Conservation (phyloP, 208 protist genomes). For the Naegleria fowleri region DNA sequence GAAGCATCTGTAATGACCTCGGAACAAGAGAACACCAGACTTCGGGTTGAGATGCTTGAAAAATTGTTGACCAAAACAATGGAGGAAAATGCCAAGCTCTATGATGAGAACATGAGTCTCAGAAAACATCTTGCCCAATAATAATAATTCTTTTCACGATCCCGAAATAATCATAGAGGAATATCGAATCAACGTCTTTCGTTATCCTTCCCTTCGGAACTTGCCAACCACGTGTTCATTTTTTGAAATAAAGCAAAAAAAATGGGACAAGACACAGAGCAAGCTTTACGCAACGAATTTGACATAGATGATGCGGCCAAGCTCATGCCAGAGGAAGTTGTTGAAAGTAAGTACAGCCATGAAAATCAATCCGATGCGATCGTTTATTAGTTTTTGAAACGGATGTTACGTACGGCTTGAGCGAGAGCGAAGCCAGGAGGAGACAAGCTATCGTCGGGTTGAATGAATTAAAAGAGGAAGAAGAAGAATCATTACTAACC, state of each 20-base stretch:
- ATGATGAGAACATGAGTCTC: not conserved
- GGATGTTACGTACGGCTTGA: not conserved
- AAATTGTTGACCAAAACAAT: not conserved
- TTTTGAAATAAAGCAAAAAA: not conserved
- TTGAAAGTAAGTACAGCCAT: not conserved
- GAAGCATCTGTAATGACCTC: not conserved
- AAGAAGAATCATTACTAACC: not conserved
- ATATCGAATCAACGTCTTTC: not conserved
- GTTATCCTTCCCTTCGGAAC: not conserved
- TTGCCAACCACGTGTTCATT: not conserved
- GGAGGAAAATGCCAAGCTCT: not conserved
- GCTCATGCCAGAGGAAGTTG: not conserved
- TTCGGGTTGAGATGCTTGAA: not conserved
- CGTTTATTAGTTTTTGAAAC: not conserved
- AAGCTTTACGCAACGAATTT: not conserved
- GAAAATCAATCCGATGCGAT: not conserved
- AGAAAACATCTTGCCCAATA: too few species aligned
- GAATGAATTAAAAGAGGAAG: slow-evolving; percentile 25
- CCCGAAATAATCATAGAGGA: too few species aligned
- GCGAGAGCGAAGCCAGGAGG: not conserved
- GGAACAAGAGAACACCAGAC: not conserved
- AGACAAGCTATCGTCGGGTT: not conserved
- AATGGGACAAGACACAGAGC: not conserved
- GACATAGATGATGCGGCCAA: not conserved
- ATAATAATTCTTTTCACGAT: too few species aligned